Conservation (phyloP, 176 grass and related monocot genomes). For the Triticum dicoccoides region DNA sequence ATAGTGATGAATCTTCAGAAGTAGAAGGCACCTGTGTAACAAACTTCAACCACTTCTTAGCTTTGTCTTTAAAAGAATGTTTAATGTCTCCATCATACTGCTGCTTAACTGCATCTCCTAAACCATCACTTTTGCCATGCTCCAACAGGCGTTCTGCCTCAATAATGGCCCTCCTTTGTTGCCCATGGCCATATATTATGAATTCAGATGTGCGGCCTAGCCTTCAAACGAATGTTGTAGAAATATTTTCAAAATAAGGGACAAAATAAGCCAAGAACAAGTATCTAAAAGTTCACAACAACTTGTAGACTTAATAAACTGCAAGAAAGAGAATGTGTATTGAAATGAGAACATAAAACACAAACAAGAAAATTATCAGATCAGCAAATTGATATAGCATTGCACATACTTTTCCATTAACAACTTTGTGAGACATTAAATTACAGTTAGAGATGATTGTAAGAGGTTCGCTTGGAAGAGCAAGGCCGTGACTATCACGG, state of each 20-base stretch:
- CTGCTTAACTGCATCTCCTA: slow-evolving; percentile 41
- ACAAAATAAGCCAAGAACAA: slow-evolving; percentile 28
- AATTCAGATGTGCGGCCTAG: slow-evolving; percentile 83
- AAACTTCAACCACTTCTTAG: slow-evolving; percentile 93
- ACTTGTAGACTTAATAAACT: slow-evolving; percentile 14
- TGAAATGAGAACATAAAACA: slow-evolving; percentile 9
- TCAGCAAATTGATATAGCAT: slow-evolving; percentile 13
- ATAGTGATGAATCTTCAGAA: slow-evolving; percentile 14
- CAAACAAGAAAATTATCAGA: not conserved
- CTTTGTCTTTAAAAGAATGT: slow-evolving; percentile 78
- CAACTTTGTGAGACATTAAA: not conserved
- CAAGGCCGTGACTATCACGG: no score
- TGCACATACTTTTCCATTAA: not conserved
- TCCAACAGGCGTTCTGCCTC: slow-evolving; percentile 69
- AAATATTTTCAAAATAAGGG: not conserved
- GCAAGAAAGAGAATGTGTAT: slow-evolving; percentile 1
- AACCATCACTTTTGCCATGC: slow-evolving; percentile 38
- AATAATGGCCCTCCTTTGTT: slow-evolving; percentile 87
- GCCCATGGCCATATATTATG: slow-evolving; percentile 86
- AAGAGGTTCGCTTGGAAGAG: no score
- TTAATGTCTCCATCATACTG: slow-evolving; percentile 53
- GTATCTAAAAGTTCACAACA: not conserved
- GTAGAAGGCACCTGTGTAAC: slow-evolving; percentile 63
- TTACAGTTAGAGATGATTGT: not conserved
- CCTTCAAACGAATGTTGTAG: slow-evolving; percentile 49